Percentiles rank a stretch among this genome's conserved stretches.
phyloP scores from a whole-genome alignment of 2,329 filamentous ascomycete genomes.

The Aphanoascus verrucosus region DNA sequence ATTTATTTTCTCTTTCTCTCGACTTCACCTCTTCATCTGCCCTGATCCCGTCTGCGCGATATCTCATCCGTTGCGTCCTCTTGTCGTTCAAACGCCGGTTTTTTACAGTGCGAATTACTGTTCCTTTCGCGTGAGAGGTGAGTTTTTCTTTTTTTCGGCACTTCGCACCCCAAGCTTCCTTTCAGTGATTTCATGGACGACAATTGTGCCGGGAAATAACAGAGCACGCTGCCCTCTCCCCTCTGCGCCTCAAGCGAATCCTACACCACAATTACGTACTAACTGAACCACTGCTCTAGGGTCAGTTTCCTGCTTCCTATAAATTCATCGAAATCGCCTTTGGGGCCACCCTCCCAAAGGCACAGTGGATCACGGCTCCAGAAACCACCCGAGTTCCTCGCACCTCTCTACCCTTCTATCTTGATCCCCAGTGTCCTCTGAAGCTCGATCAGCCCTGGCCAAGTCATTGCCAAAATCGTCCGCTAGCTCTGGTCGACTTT shows the following conservation, averaged over 20 bases:
- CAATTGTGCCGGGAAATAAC: background rate
- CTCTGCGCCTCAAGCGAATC: background rate
- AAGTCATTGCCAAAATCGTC: constrained; percentile 4
- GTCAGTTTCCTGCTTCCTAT: background rate
- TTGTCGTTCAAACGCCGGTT: background rate
- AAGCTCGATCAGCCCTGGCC: constrained; percentile 13
- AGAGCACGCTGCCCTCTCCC: background rate
- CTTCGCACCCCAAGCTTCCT: background rate
- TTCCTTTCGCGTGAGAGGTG: constrained; percentile 5
- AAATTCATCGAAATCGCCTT: constrained; percentile 24
- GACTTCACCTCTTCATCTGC: constrained; percentile 2
- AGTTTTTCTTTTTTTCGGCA: constrained; percentile 2
- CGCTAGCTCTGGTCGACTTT: constrained; percentile 11
- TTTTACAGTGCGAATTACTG: background rate
- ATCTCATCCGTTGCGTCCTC: background rate
- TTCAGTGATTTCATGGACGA: background rate
- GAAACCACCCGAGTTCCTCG: constrained; percentile 21
- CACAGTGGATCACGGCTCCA: constrained; percentile 32
- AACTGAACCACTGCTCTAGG: constrained; percentile 1
- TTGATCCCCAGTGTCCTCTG: constrained; percentile 5
- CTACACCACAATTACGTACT: background rate
- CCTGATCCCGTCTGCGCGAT: background rate
- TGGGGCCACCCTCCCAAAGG: constrained; percentile 31
- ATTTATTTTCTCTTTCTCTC: constrained; percentile 5
- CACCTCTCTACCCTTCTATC: constrained; percentile 6